Evolutionary conservation across 2,329 filamentous ascomycete genomes (phyloP), one percentile per base, ranked within the genome.

Genomic region (Bipolaris gigantea): DNA sequence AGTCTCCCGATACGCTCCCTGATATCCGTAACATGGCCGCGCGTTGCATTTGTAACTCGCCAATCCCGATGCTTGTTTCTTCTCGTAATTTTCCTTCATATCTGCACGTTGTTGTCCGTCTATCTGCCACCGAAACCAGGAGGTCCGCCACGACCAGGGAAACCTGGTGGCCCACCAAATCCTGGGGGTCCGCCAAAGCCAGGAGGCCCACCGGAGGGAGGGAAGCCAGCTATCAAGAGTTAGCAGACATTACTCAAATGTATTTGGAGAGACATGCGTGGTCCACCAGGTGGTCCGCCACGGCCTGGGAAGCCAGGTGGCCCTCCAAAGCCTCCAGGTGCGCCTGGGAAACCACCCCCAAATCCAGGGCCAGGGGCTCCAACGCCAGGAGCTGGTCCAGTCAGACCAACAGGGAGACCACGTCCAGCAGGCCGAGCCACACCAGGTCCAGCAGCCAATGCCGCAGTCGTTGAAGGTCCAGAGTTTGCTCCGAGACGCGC

Each of bases 361-460:
- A 80, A 81, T 16, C 82, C 80, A 50, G 89, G 88, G 45, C 89
- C 88, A 51, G 85, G 89, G 55, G 86, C 88, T 67, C 91, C 93
- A 71, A 96, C 88, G 72, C 92, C 93, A 70, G 89, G 88, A 76
- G 90, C 90, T 71, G 93, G 93, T 30, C 93, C 92, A 67, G 91
- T 90, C 61, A 97, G 82, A 50, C 92, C 92, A 67, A 93, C 84
- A 30, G 90, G 88, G 72, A 81, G 78, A 73, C 94, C 94, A 76
- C 94, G 85, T 66, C 94, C 94, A 69, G 92, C 92, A 65, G 94
- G 92, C 73, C 92, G 88, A 61, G 91, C 89, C 63, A 97, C 91
- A 69, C 94, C 94, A 60, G 92, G 90, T 45, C 94, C 94, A 64
- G 91, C 85, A 57, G 88, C 83, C 64, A 97, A 81, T 34, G 73